Evolutionary conservation across 345 rosid species (phyloP).

Genomic region (Boechera divaricarpa): DNA sequence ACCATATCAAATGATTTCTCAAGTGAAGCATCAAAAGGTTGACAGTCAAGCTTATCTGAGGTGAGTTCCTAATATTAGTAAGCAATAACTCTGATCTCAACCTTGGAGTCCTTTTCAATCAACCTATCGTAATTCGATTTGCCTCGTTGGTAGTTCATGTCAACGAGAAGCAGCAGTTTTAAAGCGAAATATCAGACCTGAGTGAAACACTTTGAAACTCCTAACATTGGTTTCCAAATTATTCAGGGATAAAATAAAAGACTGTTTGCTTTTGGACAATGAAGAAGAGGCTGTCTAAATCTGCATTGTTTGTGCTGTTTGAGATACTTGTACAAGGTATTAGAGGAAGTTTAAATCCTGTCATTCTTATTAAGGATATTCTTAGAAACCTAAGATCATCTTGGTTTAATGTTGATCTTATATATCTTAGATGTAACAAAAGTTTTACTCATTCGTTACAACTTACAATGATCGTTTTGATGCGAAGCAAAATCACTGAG

Average conservation of each 20-base stretch:
- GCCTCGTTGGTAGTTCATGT: not conserved
- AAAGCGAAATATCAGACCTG: not conserved
- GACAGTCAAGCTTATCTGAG: constrained; percentile 55
- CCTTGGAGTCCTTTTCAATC: not conserved
- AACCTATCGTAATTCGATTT: not conserved
- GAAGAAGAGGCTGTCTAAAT: constrained; percentile 66
- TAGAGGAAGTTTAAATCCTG: not conserved
- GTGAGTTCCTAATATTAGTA: constrained; percentile 48
- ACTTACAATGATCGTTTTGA: not conserved
- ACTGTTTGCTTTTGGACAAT: constrained; percentile 68
- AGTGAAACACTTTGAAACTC: not conserved
- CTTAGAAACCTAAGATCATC: not conserved
- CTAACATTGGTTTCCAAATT: not conserved
- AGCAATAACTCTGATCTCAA: not conserved
- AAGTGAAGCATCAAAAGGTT: constrained; percentile 44
- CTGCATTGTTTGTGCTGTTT: constrained; percentile 9
- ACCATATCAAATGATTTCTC: constrained; percentile 60
- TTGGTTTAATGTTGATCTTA: not conserved
- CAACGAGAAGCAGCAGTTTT: not conserved
- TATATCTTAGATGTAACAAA: not conserved
- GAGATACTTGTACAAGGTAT: constrained; percentile 3
- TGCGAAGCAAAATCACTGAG: not conserved
- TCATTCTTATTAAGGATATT: not conserved
- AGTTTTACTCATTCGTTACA: not conserved
- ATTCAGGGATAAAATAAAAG: constrained; percentile 82